Percentiles rank a stretch among this genome's conserved stretches.
Evolutionary conservation across 2,329 filamentous ascomycete genomes (phyloP).

Genomic region (Curvularia sp.): DNA sequence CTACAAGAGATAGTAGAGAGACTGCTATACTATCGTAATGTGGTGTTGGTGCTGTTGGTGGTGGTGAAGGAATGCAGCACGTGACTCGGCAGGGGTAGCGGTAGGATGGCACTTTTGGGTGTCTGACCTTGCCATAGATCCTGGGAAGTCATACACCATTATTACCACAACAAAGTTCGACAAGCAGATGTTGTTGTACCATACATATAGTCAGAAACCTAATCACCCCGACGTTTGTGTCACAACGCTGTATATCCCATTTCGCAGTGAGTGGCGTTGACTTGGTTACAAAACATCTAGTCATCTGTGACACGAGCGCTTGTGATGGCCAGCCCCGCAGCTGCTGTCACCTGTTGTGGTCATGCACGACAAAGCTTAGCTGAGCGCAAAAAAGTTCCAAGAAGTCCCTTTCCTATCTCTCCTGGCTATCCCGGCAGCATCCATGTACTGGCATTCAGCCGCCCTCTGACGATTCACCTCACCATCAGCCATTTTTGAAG

Average conservation of each 20-base stretch:
- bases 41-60: not conserved
- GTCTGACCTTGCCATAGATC: too few relatives aligned
- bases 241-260: not conserved
- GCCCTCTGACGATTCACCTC: too few relatives aligned
- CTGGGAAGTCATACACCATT: too few relatives aligned
- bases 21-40: not conserved
- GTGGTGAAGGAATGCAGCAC: not conserved
- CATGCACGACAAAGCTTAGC: not conserved
- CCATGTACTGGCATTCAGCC: not conserved
- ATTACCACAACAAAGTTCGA: not conserved
- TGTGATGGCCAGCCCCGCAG: not conserved
- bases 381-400: not conserved
- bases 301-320: not conserved
- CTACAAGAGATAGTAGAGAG: not conserved
- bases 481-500: too few relatives aligned
- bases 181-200: not conserved
- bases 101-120: not conserved
- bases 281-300: not conserved
- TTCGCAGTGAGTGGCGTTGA: too few relatives aligned
- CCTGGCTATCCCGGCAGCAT: too few relatives aligned
- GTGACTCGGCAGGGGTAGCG: not conserved
- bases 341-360: not conserved
- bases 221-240: not conserved
- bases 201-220: not conserved
- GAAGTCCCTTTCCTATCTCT: not conserved